Evolutionary conservation across 176 grass and related monocot genomes (phyloP), one percentile per base, ranked within the genome.

Genomic region (Juncus effusus): DNA sequence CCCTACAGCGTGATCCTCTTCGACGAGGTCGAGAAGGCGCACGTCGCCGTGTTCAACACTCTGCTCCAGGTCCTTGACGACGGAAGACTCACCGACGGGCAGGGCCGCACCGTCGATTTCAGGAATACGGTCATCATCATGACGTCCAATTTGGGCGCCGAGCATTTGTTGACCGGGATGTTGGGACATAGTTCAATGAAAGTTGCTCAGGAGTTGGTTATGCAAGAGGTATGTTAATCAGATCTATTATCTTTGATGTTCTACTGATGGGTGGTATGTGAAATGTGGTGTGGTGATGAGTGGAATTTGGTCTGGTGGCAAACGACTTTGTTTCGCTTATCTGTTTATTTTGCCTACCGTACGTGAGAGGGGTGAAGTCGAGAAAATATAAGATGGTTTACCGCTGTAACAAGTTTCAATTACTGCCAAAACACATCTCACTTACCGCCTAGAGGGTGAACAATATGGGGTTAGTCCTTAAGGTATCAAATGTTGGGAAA

Each of bases 131-230:
- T 97, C 13, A 91, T 97, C 57, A 92, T 97, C 75, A 89, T 97
- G 93, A 97, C 93, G 0, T 97, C 93, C 6, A 97, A 97, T 79
- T 85, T 97, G n/a, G 93, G 93, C 13, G 93, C 93, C 11, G 85
- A 97, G 72, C 85, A 92, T 71, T 87, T 97, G 11, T 87, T 97
- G 40, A 89, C 82, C 12, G 93, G 85, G 38, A 97, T 97, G 93
- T 78, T 89, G 1, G 77, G 80, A 11, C 75, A 96, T 64, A 83
- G 82, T 51, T 85, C 91, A 9, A 84, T 96, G 87, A 82, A 96
- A 55, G 73, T 87, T 44, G 84, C 91, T 0, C 78, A 84, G 15
- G 91, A 90, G 5, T 74, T 83, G 12, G 87, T 96, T 10, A 84
- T 85, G 86, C 68, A 79, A 56, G 91, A 96, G 83, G 91, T 96